Percentiles rank a stretch among this genome's conserved stretches.
Conservation (phyloP, 352 stramenopile genomes). For the Phytopythium delawarense region DNA sequence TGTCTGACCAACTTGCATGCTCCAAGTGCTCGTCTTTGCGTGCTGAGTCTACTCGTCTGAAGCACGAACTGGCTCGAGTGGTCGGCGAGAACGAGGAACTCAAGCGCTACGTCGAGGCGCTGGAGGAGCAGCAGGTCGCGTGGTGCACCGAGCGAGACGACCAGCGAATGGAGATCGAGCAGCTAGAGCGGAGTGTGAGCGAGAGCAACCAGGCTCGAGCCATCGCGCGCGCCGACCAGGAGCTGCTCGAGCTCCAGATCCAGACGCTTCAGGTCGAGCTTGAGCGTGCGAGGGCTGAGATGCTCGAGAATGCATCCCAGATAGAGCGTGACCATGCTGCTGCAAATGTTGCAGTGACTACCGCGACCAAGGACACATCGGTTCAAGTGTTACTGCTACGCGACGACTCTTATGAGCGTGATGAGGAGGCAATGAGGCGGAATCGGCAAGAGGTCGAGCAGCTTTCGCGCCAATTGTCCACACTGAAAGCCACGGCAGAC, state of each 20-base stretch:
- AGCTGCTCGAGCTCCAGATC: constrained; percentile 17
- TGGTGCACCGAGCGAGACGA: constrained; percentile 22
- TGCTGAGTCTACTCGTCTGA: constrained; percentile 11
- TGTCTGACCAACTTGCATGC: constrained; percentile 1
- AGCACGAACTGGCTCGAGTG: constrained; percentile 12
- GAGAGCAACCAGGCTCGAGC: constrained; percentile 17
- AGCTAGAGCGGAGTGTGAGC: constrained; percentile 14
- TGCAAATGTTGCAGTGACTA: neutral
- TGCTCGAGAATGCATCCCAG: neutral
- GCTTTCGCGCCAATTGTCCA: neutral
- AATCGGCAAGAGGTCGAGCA: neutral
- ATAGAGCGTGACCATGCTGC: neutral
- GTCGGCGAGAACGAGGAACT: constrained; percentile 16
- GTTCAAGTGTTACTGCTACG: neutral
- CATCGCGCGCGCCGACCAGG: constrained; percentile 7
- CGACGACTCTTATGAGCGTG: neutral
- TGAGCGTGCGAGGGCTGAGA: neutral
- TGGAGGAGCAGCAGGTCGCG: constrained; percentile 21
- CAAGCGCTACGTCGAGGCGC: constrained; percentile 23
- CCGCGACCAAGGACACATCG: neutral
- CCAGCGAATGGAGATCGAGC: constrained; percentile 16
- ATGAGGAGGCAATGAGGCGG: neutral
- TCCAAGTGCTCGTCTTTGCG: constrained; percentile 20
- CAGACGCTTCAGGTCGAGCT: constrained; percentile 4
- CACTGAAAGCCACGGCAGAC: neutral